Base-by-base conservation (phyloP, 208 protist species). In the Vickermania ingenoplastis region DNA sequence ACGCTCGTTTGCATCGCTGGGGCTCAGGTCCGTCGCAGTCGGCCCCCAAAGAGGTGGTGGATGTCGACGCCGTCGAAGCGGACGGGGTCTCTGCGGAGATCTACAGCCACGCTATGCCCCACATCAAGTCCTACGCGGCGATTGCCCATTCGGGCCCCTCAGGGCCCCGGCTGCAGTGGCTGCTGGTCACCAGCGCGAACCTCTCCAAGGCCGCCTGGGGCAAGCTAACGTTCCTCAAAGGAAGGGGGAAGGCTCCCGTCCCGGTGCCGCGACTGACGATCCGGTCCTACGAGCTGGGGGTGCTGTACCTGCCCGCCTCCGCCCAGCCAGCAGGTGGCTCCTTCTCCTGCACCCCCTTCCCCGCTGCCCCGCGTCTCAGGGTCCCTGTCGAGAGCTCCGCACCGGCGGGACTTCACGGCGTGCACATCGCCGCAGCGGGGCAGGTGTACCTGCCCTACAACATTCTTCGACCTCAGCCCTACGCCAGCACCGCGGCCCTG, bases 121-220 rank as follows among this genome's bases (percentile, higher is more conserved):
- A 95, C 74, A 75, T 95, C 45, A 95, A 95, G 69, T 77, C 81
- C 17, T 95, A 95, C 65, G 75, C 77, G 2, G 67, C 69, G 27
- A 25, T 82, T 22, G 7, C 11, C 36, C 7, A 17, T 45, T n/a
- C 11, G 7, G 57, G 53, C 4, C 67, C 54, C 31, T 25, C 52
- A 17, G 57, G 53, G 7, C 67, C 54, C 31, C 65, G 68, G 24
- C 14, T 91, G 22, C 67, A 71, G 27, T 95, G 89, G 83, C 78
- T 81, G 51, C 60, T 91, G 7, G 41, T 95, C 22, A 95, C 89
- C 14, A 92, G 83, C 59, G 76, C 80, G 1, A 95, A 95, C 61
- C 67, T 95, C 4, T 91, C 81, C 25, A 75, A 90, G 61, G 86
- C 86, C 24, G 90, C 90, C 22, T 94, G 86, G 85, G 90, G 90